Conservation (phyloP, 23 red algal species). For the Chondrus crispus region DNA sequence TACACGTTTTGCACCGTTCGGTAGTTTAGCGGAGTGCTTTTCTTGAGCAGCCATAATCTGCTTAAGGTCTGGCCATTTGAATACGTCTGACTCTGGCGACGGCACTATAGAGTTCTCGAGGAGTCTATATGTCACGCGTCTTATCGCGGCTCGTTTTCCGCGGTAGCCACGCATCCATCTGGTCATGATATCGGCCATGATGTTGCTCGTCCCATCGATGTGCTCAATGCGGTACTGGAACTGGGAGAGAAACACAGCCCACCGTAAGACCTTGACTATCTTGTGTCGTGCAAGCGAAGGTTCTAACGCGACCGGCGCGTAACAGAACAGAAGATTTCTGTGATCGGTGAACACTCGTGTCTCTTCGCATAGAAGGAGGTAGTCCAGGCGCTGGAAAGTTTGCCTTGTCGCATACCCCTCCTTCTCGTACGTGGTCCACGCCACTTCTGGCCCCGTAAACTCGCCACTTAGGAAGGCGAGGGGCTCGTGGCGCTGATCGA, state of each 20-base stretch:
- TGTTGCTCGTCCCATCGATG: not conserved
- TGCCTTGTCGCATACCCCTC: constrained; percentile 23
- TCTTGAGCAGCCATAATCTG: not conserved
- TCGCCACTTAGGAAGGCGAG: not conserved
- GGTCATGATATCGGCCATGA: constrained; percentile 34
- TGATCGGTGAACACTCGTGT: constrained; percentile 26
- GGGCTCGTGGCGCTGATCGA: constrained; percentile 18
- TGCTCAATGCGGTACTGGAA: constrained; percentile 24
- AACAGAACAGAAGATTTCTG: constrained; percentile 20
- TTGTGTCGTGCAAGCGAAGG: not conserved
- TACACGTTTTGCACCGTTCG: not conserved
- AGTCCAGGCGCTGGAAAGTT: constrained; percentile 2
- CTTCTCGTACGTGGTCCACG: constrained; percentile 12
- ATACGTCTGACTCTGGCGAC: not conserved
- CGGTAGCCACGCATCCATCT: constrained; percentile 17
- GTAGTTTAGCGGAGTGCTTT: not conserved
- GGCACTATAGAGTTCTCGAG: not conserved
- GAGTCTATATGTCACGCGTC: not conserved
- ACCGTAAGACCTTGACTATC: constrained; percentile 25
- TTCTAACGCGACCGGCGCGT: not conserved
- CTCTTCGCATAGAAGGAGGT: not conserved
- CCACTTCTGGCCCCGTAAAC: not conserved
- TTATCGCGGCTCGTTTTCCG: not conserved
- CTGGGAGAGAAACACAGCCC: constrained; percentile 20
- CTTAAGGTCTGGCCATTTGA: not conserved